Conservation (phyloP, 495 filamentous ascomycete genomes). For the Pseudomonodictys pantanalensis region DNA sequence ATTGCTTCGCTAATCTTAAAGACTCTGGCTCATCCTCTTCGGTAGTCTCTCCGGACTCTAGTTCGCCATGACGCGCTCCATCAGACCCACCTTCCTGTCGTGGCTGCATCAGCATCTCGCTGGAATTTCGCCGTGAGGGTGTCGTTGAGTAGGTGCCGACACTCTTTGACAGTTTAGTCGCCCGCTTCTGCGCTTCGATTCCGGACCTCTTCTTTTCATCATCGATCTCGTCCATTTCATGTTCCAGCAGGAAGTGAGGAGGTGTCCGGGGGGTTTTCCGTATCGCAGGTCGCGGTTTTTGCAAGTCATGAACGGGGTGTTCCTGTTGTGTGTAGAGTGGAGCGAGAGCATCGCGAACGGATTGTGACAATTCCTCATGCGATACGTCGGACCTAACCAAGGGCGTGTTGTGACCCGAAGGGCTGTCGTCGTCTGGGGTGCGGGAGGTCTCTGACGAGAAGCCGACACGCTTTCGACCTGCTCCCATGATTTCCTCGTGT, state of each 20-base stretch:
- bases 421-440: background rate
- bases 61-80: too few relatives aligned
- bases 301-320: background rate
- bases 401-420: slow-evolving; percentile 8
- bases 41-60: slow-evolving; percentile 1
- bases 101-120: slow-evolving; percentile 5
- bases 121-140: slow-evolving; percentile 26
- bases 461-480: slow-evolving; percentile 17
- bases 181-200: slow-evolving; percentile 26
- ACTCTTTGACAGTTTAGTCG: slow-evolving; percentile 17
- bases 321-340: slow-evolving; percentile 6
- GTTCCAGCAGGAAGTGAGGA: slow-evolving; percentile 22
- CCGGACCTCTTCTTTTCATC: slow-evolving; percentile 24
- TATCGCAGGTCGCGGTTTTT: slow-evolving; percentile 31
- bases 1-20: slow-evolving; percentile 16
- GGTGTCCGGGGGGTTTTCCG: slow-evolving; percentile 22
- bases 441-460: slow-evolving; percentile 10
- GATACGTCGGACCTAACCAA: slow-evolving; percentile 16
- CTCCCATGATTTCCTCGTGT: background rate
- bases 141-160: slow-evolving; percentile 29
- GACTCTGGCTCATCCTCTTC: slow-evolving; percentile 26
- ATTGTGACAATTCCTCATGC: slow-evolving; percentile 22
- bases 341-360: slow-evolving; percentile 26
- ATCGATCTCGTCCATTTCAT: slow-evolving; percentile 10
- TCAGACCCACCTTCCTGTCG: background rate